Conservation (phyloP, 805 yeast genomes). For the Kazachstania kunashirensis region DNA sequence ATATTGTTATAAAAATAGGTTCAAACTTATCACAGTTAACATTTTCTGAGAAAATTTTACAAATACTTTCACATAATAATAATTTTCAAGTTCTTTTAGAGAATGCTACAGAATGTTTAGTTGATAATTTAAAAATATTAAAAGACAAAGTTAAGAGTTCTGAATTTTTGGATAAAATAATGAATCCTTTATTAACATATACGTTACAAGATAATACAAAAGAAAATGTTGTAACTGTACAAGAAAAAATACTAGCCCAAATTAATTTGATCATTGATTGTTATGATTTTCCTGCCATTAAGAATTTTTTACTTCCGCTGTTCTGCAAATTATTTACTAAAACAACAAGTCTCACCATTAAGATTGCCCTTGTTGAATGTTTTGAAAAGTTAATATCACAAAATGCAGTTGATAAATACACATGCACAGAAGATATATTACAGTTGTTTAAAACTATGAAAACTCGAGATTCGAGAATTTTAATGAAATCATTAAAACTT, state of each 20-base stretch:
- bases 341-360: conserved; percentile 75
- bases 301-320: conserved; percentile 65
- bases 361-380: conserved; percentile 53
- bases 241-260: conserved; percentile 42
- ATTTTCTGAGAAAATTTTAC: conserved; percentile 61
- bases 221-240: conserved; percentile 30
- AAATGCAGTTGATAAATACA: conserved; percentile 58
- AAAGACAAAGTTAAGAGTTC: conserved; percentile 41
- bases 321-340: conserved; percentile 66
- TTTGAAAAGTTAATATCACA: conserved; percentile 48
- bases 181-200: conserved; percentile 24
- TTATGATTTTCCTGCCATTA: conserved; percentile 60
- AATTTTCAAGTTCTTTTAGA: conserved; percentile 17
- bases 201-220: conserved; percentile 15
- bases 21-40: conserved; percentile 61
- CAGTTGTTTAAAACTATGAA: conserved; percentile 70
- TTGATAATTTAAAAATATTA: conserved; percentile 41
- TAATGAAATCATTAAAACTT: conserved; percentile 39
- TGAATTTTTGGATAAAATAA: conserved; percentile 35
- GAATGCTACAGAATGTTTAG: conserved; percentile 29
- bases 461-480: conserved; percentile 61
- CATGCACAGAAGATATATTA: conserved; percentile 67
- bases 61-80: conserved; percentile 22
- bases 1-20: conserved; percentile 55
- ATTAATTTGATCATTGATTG: conserved; percentile 35